Conservation (phyloP, 768 basidiomycete species). For the Lactarius quietus region DNA sequence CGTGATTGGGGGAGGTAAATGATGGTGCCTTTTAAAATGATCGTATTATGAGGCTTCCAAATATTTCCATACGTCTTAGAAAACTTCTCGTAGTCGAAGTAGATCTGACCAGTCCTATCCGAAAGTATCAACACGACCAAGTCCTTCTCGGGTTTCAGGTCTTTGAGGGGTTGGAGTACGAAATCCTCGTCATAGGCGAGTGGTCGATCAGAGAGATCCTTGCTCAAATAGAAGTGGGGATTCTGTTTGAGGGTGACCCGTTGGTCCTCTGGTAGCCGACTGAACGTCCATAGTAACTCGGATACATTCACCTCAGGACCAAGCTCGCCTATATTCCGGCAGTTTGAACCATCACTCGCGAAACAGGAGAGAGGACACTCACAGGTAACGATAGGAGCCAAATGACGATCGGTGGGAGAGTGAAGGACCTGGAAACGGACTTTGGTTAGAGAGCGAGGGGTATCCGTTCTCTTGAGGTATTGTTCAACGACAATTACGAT, state of each 20-base stretch:
- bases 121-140: conserved; percentile 17
- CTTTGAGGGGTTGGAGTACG: conserved; percentile 18
- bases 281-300: conserved; percentile 22
- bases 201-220: conserved; percentile 19
- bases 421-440: conserved; percentile 20
- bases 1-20: neutral
- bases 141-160: conserved; percentile 19
- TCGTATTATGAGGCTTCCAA: conserved; percentile 17
- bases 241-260: conserved; percentile 23
- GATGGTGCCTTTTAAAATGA: conserved; percentile 17
- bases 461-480: conserved; percentile 5
- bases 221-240: conserved; percentile 20
- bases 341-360: neutral
- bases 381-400: conserved; percentile 20
- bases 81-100: conserved; percentile 21
- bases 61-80: conserved; percentile 22
- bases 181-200: conserved; percentile 13
- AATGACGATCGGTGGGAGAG: conserved; percentile 16
- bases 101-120: conserved; percentile 21
- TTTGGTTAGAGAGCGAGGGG: conserved; percentile 14
- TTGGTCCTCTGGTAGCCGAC: conserved; percentile 20
- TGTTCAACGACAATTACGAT: neutral
- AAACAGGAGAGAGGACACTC: neutral
- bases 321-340: conserved; percentile 11
- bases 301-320: conserved; percentile 18